Conservation (phyloP, 78 protist genomes). For the Diacronema lutheri region DNA sequence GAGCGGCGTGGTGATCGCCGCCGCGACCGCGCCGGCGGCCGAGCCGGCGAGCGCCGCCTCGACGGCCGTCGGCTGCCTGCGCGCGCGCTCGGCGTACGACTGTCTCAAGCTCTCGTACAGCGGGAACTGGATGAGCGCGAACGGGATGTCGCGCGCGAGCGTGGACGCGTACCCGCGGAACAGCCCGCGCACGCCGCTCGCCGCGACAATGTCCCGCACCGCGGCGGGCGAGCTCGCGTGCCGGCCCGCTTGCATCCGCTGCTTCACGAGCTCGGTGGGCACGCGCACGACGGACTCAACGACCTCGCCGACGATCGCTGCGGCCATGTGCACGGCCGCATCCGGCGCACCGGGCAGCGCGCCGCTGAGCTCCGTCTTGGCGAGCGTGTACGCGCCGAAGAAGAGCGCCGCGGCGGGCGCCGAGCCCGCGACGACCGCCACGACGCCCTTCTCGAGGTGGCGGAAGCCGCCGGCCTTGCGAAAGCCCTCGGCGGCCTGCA, state of each 20-base stretch:
- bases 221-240: not conserved
- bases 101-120: slow-evolving; percentile 59
- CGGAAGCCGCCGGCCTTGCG: slow-evolving; percentile 48
- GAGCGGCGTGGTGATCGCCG: slow-evolving; percentile 58
- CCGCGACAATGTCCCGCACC: not conserved
- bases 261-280: slow-evolving; percentile 61
- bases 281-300: slow-evolving; percentile 66
- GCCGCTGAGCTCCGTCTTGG: not conserved
- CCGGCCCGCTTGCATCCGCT: slow-evolving; percentile 48
- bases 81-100: not conserved
- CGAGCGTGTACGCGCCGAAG: slow-evolving; percentile 33
- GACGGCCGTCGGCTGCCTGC: no score
- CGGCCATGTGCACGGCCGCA: not conserved
- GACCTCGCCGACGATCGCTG: slow-evolving; percentile 50
- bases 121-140: slow-evolving; percentile 58
- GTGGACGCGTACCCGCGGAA: slow-evolving; percentile 15
- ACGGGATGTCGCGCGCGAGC: slow-evolving; percentile 62
- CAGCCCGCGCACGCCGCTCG: not conserved
- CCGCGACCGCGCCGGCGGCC: slow-evolving; percentile 55
- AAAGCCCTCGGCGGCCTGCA: slow-evolving; percentile 52
- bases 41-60: slow-evolving; percentile 34
- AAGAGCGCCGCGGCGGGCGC: slow-evolving; percentile 59
- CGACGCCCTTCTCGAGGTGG: slow-evolving; percentile 57
- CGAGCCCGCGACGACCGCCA: slow-evolving; percentile 32
- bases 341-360: not conserved